These are phyloP conservation scores for Ceratocystis cacaofunesta DNA, from an alignment of 2,329 filamentous ascomycete species.

Conservation along the genomic window DNA sequence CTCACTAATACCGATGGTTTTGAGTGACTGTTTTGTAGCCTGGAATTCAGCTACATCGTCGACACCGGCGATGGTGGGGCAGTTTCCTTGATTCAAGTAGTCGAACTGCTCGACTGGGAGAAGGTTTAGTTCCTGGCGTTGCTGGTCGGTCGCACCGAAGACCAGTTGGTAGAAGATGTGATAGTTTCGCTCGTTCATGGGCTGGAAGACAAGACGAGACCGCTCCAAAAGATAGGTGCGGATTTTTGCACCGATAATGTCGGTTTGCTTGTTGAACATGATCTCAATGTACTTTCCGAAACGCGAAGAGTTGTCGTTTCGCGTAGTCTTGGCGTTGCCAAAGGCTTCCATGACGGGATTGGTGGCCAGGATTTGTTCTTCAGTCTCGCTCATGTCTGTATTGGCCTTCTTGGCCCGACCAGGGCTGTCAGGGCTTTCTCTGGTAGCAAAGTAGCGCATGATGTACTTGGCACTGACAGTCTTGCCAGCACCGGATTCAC, in stretches of 20 bases:
- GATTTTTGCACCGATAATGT: constrained; percentile 96
- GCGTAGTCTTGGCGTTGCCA: constrained; percentile 97
- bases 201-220: constrained; percentile 91
- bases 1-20: constrained; percentile 68
- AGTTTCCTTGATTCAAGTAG: constrained; percentile 89
- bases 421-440: constrained; percentile 82
- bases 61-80: constrained; percentile 80
- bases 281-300: constrained; percentile 99
- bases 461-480: constrained; percentile 99
- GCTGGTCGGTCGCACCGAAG: constrained; percentile 72
- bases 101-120: constrained; percentile 80
- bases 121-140: constrained; percentile 66
- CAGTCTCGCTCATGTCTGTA: constrained; percentile 86
- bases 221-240: constrained; percentile 89
- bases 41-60: constrained; percentile 91
- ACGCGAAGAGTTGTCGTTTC: constrained; percentile 96
- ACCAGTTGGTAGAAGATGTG: constrained; percentile 98
- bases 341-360: constrained; percentile 99
- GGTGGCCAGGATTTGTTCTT: constrained; percentile 94
- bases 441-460: constrained; percentile 97
- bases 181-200: constrained; percentile 94
- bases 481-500: constrained; percentile 96
- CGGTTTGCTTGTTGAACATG: constrained; percentile 89
- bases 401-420: constrained; percentile 59
- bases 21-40: constrained; percentile 71